Evolutionary conservation across 164 flowering plant genomes (phyloP), one percentile per base, ranked within the genome.

Genomic region (Umbellularia californica): DNA sequence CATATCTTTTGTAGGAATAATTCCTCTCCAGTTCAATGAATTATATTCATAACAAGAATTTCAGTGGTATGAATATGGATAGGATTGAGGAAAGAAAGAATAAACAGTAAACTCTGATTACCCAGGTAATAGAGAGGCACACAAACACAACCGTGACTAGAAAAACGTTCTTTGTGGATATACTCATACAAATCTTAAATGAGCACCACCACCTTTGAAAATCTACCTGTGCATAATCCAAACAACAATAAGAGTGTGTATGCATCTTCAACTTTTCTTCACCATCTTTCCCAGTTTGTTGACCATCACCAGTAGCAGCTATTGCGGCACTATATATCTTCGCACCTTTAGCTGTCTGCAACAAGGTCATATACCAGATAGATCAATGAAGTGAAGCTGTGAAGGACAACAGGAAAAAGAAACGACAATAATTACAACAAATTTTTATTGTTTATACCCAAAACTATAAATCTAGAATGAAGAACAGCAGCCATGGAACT

Each of bases 161-260:
- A 55, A 5, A 55, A 55, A 55, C 13, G 60, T 19, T 55, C 60
- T 14, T 19, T 15, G 60, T 14, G 13, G 20, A 55, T 15, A 55
- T 13, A 52, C 14, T 13, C 58, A 52, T 55, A 55, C n/a, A 55
- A 55, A 20, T 55, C 20, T 13, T 15, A 55, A 55, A 55, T 55
- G 20, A 67, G 47, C 11, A 28, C n/a, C 47, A 72, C 51, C 72
- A 75, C 69, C 73, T 58, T 75, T 51, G 58, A 68, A 72, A 28
- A 78, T 62, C 58, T 76, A 94, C 98, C 98, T 94, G 98, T 65
- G 97, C 88, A 84, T 90, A 95, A 76, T 95, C 98, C 58, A 95
- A 82, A 73, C 95, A 95, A 76, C 98, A 93, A 69, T 95, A 95
- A 12, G 98, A 93, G 77, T 95, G 98, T n/a, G 97, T 92, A 74